Evolutionary conservation across 176 grass and related monocot species (phyloP).

Genomic region (Luzula sylvatica): DNA sequence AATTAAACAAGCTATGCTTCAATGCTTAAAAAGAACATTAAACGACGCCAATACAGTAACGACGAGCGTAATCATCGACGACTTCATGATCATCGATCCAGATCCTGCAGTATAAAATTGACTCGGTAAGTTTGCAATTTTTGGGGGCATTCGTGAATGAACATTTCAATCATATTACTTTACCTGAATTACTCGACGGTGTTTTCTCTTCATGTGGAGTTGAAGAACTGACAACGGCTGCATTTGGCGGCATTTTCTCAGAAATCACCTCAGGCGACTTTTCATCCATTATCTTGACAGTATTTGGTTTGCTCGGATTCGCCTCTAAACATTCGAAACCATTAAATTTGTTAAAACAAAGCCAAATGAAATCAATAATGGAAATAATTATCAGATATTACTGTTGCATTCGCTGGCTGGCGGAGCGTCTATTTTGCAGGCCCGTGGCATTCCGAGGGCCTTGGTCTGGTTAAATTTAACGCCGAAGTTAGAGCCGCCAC

Average conservation of each 20-base stretch:
- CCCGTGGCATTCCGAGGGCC: constrained; percentile 38
- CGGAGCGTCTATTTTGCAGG: constrained; percentile 48
- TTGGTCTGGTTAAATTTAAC: constrained; percentile 42
- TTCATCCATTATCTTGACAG: neutral
- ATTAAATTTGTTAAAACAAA: neutral
- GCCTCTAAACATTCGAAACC: constrained; percentile 1
- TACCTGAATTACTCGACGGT: too few species aligned
- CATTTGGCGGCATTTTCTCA: constrained; percentile 5
- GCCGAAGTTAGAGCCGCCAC: constrained; percentile 46
- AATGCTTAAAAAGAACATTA: constrained; percentile 6
- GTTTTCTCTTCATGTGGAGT: too few species aligned
- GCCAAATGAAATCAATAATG: neutral
- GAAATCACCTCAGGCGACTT: too few species aligned
- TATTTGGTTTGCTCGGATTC: neutral
- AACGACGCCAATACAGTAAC: constrained; percentile 24
- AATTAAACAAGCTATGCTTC: too few species aligned
- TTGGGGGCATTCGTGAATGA: too few species aligned
- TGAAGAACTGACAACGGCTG: neutral
- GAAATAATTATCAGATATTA: neutral
- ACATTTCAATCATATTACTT: too few species aligned
- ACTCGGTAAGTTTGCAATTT: neutral
- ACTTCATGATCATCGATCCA: constrained; percentile 6
- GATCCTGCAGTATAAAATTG: constrained; percentile 16
- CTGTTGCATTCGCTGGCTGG: constrained; percentile 44
- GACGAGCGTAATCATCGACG: constrained; percentile 2